phyloP scores from a whole-genome alignment of 208 protist species.

The Borovskyia barvae region DNA sequence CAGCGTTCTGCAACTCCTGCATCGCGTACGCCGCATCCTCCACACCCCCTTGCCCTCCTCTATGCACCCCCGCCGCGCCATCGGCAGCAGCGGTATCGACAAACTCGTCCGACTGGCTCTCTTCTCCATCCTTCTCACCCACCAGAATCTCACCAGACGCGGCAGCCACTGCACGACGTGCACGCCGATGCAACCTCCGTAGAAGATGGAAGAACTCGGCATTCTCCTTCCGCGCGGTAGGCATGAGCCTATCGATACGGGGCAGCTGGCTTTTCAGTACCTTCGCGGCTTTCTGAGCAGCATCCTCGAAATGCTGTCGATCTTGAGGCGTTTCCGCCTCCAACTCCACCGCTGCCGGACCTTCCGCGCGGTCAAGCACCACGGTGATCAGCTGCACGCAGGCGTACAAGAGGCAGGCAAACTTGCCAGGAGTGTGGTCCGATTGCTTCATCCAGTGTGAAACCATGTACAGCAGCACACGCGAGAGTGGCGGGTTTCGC shows the following conservation, averaged over 20 bases:
- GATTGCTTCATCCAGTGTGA: conserved; percentile 82
- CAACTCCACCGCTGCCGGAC: conserved; percentile 53
- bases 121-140: conserved; percentile 23
- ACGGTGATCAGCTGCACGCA: conserved; percentile 76
- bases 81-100: conserved; percentile 9
- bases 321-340: conserved; percentile 75
- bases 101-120: conserved; percentile 9
- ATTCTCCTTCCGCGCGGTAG: conserved; percentile 59
- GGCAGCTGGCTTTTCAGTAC: conserved; percentile 53
- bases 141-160: conserved; percentile 46
- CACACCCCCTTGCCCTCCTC: background rate
- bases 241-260: conserved; percentile 57
- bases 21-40: conserved; percentile 26
- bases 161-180: conserved; percentile 39
- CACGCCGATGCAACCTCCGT: conserved; percentile 55
- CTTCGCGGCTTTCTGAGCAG: conserved; percentile 52
- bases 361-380: conserved; percentile 52
- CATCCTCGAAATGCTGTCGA: conserved; percentile 63
- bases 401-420: conserved; percentile 82
- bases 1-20: conserved; percentile 56
- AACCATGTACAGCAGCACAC: conserved; percentile 83
- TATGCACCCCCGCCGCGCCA: background rate
- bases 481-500: conserved; percentile 74
- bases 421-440: conserved; percentile 71
- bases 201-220: conserved; percentile 66